Evolutionary conservation across 495 filamentous ascomycete species (phyloP), one percentile per base, ranked within the genome.

Genomic region (Talaromyces trachyspermus): DNA sequence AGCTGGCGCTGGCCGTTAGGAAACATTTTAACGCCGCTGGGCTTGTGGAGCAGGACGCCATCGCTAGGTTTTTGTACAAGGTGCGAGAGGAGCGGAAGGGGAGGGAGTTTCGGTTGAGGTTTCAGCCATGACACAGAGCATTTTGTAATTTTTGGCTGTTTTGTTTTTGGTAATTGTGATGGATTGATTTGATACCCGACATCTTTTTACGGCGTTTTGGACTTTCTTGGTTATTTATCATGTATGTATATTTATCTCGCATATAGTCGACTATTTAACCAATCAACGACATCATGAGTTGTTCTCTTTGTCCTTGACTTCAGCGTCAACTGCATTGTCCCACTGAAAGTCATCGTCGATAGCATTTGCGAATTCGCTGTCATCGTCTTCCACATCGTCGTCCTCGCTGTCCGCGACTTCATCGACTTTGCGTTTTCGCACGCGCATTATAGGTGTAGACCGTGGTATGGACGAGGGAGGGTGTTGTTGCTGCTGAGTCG

Each of bases 1-100:
- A 89, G 54, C 74, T 96, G 27, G 86, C 88, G n/a, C 74, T 81
- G 48, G 74, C 84, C 8, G 88, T 92, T 19, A 71, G 90, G 49
- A 95, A 89, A 68, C 86, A 95, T 61, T 95, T 96, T 64, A 95
- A 95, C 58, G 83, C 80, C 18, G 74, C 85, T 40, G 87, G 84
- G 8, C 78, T 95, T 10, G 82, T 81, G 44, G 90, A 96, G 64
- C 88, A 83, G 53, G 90, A 95, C 56, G 84, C 88, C 25, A 85
- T 95, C 46, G 88, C 89, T 15, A 81, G 88, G 53, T 85, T 95
- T 58, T 57, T 92, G 40, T 94, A 96, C 67, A 90, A 86, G 52
- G 83, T 89, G 17, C 69, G 70, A n/a, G 70, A 73, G 50, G 70
- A 72, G 42, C 56, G 68, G 25, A 53, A 65, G 29, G 69, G 69